Conservation (phyloP, 2,329 filamentous ascomycete species). For the Diaporthe vaccinii region DNA sequence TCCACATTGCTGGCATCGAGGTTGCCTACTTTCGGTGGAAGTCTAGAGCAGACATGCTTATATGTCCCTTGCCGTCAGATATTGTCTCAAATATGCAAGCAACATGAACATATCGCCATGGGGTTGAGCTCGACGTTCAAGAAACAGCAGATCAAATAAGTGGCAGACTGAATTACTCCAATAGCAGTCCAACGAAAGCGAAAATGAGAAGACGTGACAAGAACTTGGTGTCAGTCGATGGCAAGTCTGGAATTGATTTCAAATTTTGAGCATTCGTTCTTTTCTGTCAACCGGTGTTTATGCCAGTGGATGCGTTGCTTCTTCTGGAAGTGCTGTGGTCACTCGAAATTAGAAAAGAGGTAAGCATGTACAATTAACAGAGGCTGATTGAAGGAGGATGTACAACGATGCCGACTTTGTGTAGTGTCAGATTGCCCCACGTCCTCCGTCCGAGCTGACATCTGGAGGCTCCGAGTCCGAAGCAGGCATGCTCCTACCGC, state of each 20-base stretch:
- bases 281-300: too few relatives aligned
- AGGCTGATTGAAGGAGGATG: neutral
- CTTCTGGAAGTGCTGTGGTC: neutral
- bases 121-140: too few relatives aligned
- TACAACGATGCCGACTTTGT: neutral
- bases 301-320: neutral
- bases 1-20: neutral
- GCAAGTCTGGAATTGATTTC: neutral
- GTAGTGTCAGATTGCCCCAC: conserved; percentile 14
- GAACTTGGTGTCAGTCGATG: neutral
- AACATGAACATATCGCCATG: neutral
- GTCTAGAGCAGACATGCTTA: neutral
- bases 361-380: neutral
- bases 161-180: neutral
- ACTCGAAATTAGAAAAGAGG: too few relatives aligned
- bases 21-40: neutral
- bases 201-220: too few relatives aligned
- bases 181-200: neutral
- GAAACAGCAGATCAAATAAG: neutral
- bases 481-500: neutral
- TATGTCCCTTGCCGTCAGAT: neutral
- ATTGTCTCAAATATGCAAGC: neutral
- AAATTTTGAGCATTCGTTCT: too few relatives aligned
- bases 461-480: neutral
- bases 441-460: conserved; percentile 20